Conservation (phyloP, 768 basidiomycete species). For the Mycena epipterygia region DNA sequence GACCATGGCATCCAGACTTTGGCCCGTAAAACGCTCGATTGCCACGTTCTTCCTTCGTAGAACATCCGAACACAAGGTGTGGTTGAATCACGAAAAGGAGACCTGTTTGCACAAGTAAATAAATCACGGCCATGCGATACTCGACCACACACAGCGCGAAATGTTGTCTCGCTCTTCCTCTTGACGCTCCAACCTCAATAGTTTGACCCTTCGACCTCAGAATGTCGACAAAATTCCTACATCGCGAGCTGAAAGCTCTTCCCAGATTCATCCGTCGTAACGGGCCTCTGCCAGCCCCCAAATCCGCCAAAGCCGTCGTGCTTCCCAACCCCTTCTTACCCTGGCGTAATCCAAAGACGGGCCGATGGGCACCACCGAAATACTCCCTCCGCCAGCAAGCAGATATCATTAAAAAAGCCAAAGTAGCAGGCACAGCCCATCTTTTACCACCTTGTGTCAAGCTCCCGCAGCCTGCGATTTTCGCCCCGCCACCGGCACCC, state of each 20-base stretch:
- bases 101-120: no score
- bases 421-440: slow-evolving; percentile 62
- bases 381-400: slow-evolving; percentile 85
- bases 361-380: slow-evolving; percentile 76
- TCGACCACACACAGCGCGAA: no score
- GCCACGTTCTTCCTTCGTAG: no score
- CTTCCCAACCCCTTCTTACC: slow-evolving; percentile 82
- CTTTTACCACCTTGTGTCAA: slow-evolving; percentile 82
- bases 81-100: no score
- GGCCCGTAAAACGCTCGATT: no score
- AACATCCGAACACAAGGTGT: no score
- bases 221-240: slow-evolving; percentile 58
- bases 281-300: slow-evolving; percentile 53
- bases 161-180: no score
- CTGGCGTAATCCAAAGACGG: slow-evolving; percentile 67
- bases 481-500: slow-evolving; percentile 27
- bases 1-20: no score
- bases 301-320: slow-evolving; percentile 37
- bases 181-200: no score
- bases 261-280: slow-evolving; percentile 49
- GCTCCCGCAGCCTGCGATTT: slow-evolving; percentile 45
- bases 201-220: background rate
- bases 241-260: slow-evolving; percentile 58
- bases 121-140: no score
- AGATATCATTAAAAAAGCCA: slow-evolving; percentile 82